Evolutionary conservation across 805 yeast species (phyloP), one percentile per base, ranked within the genome.

Genomic region (Yarrowia keelungensis): DNA sequence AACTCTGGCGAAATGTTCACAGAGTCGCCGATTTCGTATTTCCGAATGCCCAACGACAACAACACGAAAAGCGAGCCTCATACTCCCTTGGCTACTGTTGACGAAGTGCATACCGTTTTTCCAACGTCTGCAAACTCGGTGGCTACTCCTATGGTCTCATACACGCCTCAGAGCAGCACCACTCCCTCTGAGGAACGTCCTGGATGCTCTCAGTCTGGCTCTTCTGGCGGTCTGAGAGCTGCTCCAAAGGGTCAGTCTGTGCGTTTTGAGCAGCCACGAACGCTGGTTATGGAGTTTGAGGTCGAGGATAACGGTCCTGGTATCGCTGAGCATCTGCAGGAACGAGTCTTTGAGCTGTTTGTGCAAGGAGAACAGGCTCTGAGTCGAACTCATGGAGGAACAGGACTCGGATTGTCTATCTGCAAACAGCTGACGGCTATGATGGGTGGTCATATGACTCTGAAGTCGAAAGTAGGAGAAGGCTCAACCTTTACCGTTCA

Each of bases 341-440:
- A 88, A 51, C 87, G 89, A 70, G 94, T 94, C 0, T 94, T 94
- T 78, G 97, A 94, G 75, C 97, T 97, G 1, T 94, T 94, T 80
- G 91, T 92, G 22, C 99, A 94, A 79, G 98, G 98, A 62, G 98
- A 94, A 75, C 97, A 92, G 77, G 92, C 97, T 0, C 82, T 93
- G 12, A 47, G 56, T 39, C 16, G 67, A 38, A 62, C 67, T 0
- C 67, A 62, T 75, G 97, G 97, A 69, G 99, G 99, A 71, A 92
- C 98, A 0, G 99, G 99, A 5, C 82, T 94, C 53, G 99, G 99
- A 0, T 83, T 94, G 62, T 84, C 89, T 0, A 93, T 94, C 76
- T 93, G 97, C 78, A 84, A 92, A 70, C 97, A 93, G 78, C 83
- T 94, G 71, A 96, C 97, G 0, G 85, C 84, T 19, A 86, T 92